Conservation (phyloP, 805 yeast species). For the Pichia insulana region DNA sequence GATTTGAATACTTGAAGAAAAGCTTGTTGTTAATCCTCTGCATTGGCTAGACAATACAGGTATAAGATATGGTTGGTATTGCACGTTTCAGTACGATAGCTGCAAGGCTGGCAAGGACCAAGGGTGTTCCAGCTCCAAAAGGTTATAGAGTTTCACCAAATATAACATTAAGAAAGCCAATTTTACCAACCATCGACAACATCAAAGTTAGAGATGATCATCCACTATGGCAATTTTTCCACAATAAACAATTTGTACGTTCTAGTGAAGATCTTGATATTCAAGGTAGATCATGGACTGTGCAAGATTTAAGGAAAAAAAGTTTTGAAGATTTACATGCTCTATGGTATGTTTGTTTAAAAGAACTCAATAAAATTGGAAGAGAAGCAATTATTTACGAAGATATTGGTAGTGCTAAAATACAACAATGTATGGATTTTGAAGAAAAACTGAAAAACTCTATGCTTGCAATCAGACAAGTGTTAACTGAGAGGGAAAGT, state of each 20-base stretch:
- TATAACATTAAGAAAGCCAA: constrained; percentile 65
- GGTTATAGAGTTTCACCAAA: constrained; percentile 34
- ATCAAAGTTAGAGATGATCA: constrained; percentile 72
- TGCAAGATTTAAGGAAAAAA: constrained; percentile 84
- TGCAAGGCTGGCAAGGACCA: constrained; percentile 26
- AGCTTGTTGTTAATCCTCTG: too few species aligned
- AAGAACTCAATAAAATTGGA: constrained; percentile 70
- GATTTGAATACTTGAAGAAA: too few species aligned
- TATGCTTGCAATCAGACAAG: constrained; percentile 79
- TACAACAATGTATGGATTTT: constrained; percentile 16
- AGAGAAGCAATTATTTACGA: constrained; percentile 62
- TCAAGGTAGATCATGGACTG: constrained; percentile 72
- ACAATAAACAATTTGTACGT: constrained; percentile 54
- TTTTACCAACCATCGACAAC: constrained; percentile 72
- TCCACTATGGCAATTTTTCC: constrained; percentile 92
- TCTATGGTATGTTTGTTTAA: constrained; percentile 81
- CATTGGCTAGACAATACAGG: not conserved
- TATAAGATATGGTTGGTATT: constrained; percentile 7
- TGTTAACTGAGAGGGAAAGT: constrained; percentile 74
- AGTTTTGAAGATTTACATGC: constrained; percentile 86
- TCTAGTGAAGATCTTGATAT: constrained; percentile 41
- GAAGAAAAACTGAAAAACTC: constrained; percentile 44
- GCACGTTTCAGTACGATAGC: constrained; percentile 29
- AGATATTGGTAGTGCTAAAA: constrained; percentile 26
- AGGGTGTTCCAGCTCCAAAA: constrained; percentile 31